A percentile compares a stretch with the other conserved stretches of the same genome.
phyloP scores from a whole-genome alignment of 257 asterid genomes.

The Penstemon barbatus region DNA sequence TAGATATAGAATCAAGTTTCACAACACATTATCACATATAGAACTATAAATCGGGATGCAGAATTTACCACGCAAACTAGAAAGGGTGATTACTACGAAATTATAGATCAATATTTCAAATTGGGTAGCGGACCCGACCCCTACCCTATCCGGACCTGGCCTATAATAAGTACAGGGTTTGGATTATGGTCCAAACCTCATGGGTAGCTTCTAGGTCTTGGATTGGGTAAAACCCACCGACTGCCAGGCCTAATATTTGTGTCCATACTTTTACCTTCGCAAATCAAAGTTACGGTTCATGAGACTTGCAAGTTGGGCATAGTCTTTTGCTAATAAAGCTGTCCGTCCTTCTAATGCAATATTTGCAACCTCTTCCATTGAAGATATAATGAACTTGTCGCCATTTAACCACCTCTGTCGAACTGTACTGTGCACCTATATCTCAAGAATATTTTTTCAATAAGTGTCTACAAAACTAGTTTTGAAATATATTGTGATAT shows the following conservation, averaged over 20 bases:
- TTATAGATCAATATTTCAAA: background rate
- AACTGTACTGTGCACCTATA: slow-evolving; percentile 89
- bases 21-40: background rate
- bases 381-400: slow-evolving; percentile 73
- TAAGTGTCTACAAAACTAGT: background rate
- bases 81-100: background rate
- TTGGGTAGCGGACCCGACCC: background rate
- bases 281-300: slow-evolving; percentile 89
- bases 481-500: background rate
- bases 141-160: too few species aligned
- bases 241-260: background rate
- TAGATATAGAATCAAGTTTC: background rate
- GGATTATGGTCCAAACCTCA: too few species aligned
- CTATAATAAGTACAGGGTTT: too few species aligned
- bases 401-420: slow-evolving; percentile 86
- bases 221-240: too few species aligned
- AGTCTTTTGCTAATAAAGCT: slow-evolving; percentile 70
- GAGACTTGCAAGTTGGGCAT: slow-evolving; percentile 58
- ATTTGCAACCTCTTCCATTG: slow-evolving; percentile 82
- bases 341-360: slow-evolving; percentile 69
- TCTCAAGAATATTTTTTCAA: slow-evolving; percentile 4
- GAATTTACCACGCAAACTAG: background rate
- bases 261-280: slow-evolving; percentile 52
- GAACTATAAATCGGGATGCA: too few species aligned
- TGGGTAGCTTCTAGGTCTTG: too few species aligned